phyloP scores from a whole-genome alignment of 1,284 basidiomycete genomes.

The Xanthoconium separans region DNA sequence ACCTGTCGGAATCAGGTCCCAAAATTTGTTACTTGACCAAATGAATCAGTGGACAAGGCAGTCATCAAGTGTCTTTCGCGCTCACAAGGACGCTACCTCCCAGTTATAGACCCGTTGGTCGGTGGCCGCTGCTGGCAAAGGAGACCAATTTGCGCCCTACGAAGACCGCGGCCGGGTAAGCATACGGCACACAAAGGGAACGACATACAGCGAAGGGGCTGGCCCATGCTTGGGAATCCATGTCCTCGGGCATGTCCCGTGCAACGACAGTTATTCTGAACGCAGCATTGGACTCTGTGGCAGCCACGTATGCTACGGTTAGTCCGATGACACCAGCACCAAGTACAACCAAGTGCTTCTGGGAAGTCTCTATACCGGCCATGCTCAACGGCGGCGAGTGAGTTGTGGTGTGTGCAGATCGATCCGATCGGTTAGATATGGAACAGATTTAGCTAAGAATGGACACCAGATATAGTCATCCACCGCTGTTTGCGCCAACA shows the following conservation, averaged over 20 bases:
- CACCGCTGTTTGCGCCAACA: too few relatives aligned
- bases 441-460: not conserved
- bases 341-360: constrained; percentile 41
- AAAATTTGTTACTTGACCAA: constrained; percentile 43
- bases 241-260: constrained; percentile 64
- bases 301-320: constrained; percentile 42
- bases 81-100: constrained; percentile 49
- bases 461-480: too few relatives aligned
- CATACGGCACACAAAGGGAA: not conserved
- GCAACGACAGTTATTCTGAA: constrained; percentile 61
- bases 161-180: not conserved
- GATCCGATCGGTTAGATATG: constrained; percentile 9
- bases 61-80: not conserved
- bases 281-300: constrained; percentile 18
- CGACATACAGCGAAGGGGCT: constrained; percentile 67
- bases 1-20: constrained; percentile 48
- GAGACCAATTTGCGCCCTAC: constrained; percentile 69
- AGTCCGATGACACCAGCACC: constrained; percentile 55
- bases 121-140: constrained; percentile 51
- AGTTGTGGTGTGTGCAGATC: not conserved
- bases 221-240: constrained; percentile 58
- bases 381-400: constrained; percentile 8
- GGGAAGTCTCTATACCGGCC: constrained; percentile 9
- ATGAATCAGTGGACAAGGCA: not conserved
- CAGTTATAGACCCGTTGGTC: constrained; percentile 38